Evolutionary conservation across 2,329 filamentous ascomycete species (phyloP).

Genomic region (Albophoma yamanashiensis): DNA sequence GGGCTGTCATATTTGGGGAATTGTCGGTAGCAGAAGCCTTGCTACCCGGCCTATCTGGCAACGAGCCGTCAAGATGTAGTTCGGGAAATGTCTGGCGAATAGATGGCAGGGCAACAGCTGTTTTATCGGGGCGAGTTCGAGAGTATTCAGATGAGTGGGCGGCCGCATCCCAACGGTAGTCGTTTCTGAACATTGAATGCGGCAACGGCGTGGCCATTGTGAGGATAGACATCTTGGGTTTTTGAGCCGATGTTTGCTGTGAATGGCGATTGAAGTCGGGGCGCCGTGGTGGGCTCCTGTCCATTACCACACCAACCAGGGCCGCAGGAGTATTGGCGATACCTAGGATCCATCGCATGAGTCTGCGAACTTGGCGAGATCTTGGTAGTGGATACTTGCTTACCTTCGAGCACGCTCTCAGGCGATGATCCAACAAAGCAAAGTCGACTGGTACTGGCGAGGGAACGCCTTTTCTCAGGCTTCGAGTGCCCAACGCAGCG

Average conservation of each 20-base stretch:
- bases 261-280: conserved; percentile 15
- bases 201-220: conserved; percentile 33
- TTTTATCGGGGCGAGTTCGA: conserved; percentile 25
- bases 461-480: not conserved
- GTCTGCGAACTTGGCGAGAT: not conserved
- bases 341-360: not conserved
- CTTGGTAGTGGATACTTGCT: not conserved
- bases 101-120: conserved; percentile 35
- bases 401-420: not conserved
- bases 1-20: not conserved
- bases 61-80: conserved; percentile 18
- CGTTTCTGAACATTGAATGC: conserved; percentile 27
- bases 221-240: conserved; percentile 38
- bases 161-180: conserved; percentile 27
- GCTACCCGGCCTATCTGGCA: not conserved
- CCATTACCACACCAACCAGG: conserved; percentile 22
- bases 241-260: conserved; percentile 11
- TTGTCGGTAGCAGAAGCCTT: not conserved
- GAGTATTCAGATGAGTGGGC: conserved; percentile 21
- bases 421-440: not conserved
- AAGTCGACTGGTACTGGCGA: not conserved
- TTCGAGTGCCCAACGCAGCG: not conserved
- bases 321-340: conserved; percentile 6
- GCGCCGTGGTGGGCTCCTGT: conserved; percentile 26
- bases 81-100: conserved; percentile 38